Evolutionary conservation across 768 basidiomycete genomes (phyloP).

Genomic region (Auricularia sp.): DNA sequence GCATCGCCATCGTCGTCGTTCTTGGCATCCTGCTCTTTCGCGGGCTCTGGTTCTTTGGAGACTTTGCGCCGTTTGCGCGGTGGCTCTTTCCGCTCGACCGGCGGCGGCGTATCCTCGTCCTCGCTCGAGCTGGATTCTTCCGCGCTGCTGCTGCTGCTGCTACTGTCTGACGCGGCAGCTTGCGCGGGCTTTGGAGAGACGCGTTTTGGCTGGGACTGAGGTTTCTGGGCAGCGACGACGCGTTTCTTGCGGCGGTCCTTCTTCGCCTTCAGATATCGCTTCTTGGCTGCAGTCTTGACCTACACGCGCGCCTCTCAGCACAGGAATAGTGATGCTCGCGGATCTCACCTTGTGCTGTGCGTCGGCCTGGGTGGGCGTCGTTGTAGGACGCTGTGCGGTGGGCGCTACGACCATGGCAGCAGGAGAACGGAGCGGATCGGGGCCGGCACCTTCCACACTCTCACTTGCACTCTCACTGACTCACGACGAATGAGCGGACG

Average conservation of each 20-base stretch:
- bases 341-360: too few species aligned
- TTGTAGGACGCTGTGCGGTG: too few species aligned
- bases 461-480: background rate
- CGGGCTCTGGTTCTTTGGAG: slow-evolving; percentile 13
- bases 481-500: background rate
- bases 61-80: slow-evolving; percentile 39
- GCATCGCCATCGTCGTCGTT: slow-evolving; percentile 1
- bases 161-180: slow-evolving; percentile 18
- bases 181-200: slow-evolving; percentile 2
- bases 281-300: slow-evolving; percentile 62
- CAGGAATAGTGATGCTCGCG: too few species aligned
- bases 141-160: slow-evolving; percentile 12
- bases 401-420: too few species aligned
- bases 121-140: background rate
- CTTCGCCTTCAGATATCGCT: slow-evolving; percentile 65
- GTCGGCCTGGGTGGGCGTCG: too few species aligned
- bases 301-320: slow-evolving; percentile 13
- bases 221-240: slow-evolving; percentile 22
- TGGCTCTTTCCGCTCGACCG: slow-evolving; percentile 11
- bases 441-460: too few species aligned
- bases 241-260: slow-evolving; percentile 50
- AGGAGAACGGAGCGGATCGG: too few species aligned
- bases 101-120: background rate
- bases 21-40: slow-evolving; percentile 3
- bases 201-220: slow-evolving; percentile 17